These are phyloP conservation scores for Flaveria trinervia DNA, from an alignment of 129 eudicot species.

Conservation along the genomic window DNA sequence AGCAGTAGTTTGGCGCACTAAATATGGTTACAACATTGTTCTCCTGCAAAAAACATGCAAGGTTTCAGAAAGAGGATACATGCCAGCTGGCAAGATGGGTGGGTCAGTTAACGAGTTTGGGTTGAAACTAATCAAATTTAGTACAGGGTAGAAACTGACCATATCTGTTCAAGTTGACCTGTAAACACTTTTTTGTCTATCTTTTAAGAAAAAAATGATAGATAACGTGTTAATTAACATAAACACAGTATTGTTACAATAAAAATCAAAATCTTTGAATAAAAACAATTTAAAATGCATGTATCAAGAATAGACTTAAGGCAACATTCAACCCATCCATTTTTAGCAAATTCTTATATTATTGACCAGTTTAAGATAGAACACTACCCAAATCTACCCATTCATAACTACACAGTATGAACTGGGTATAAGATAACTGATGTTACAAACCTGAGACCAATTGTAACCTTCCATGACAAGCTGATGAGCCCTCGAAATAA, in stretches of 20 bases:
- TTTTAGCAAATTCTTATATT: not conserved
- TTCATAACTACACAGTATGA: not conserved
- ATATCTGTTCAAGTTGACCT: not conserved
- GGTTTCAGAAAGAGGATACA: not conserved
- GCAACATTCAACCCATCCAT: not conserved
- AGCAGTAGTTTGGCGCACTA: constrained; percentile 54
- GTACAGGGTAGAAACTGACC: not conserved
- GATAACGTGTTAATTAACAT: not conserved
- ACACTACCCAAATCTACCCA: not conserved
- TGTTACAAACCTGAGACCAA: constrained; percentile 49
- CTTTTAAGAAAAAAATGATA: not conserved
- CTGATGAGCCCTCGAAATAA: constrained; percentile 51
- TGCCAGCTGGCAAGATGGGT: not conserved
- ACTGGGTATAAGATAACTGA: not conserved
- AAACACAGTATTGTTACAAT: not conserved
- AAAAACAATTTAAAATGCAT: not conserved
- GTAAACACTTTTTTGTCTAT: not conserved
- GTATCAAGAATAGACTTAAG: not conserved
- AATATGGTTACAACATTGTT: constrained; percentile 47
- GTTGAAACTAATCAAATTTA: not conserved
- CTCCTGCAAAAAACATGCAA: constrained; percentile 21
- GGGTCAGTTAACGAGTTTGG: not conserved
- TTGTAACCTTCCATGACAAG: constrained; percentile 53
- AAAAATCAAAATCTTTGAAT: not conserved
- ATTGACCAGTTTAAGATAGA: not conserved